phyloP scores from a whole-genome alignment of 192 early-diverging fungal genomes.

The Backusella circina region DNA sequence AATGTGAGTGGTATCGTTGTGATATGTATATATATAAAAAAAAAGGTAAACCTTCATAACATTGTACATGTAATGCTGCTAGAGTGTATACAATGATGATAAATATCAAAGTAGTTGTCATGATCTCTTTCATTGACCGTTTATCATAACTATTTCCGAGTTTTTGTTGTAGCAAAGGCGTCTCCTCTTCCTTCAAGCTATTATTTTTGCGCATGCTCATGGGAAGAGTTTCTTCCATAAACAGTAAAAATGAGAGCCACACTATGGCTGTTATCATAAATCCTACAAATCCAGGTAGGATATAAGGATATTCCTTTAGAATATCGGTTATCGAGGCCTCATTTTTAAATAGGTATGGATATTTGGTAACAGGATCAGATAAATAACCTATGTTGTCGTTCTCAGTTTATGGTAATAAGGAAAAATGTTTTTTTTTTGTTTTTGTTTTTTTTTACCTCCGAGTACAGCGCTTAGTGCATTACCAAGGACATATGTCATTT shows the following conservation, averaged over 20 bases:
- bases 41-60: constrained; percentile 15
- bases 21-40: not conserved
- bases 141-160: not conserved
- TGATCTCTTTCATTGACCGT: not conserved
- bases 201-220: not conserved
- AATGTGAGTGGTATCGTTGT: too few species aligned
- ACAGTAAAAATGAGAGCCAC: constrained; percentile 47
- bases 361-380: constrained; percentile 55
- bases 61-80: constrained; percentile 12
- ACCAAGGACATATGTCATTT: constrained; percentile 61
- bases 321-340: constrained; percentile 30
- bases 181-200: not conserved
- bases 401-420: too few species aligned
- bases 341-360: constrained; percentile 45
- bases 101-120: constrained; percentile 16
- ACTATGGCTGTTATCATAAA: constrained; percentile 49
- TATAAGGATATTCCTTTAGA: constrained; percentile 58
- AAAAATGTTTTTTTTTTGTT: not conserved
- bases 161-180: not conserved
- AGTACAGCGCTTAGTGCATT: constrained; percentile 53
- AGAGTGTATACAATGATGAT: constrained; percentile 6
- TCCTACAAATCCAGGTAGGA: constrained; percentile 66
- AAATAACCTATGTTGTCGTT: constrained; percentile 44
- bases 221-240: constrained; percentile 54
- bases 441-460: constrained; percentile 37